Base-by-base conservation (phyloP, 2,329 filamentous ascomycete species). In the Aspergillus melleus region DNA sequence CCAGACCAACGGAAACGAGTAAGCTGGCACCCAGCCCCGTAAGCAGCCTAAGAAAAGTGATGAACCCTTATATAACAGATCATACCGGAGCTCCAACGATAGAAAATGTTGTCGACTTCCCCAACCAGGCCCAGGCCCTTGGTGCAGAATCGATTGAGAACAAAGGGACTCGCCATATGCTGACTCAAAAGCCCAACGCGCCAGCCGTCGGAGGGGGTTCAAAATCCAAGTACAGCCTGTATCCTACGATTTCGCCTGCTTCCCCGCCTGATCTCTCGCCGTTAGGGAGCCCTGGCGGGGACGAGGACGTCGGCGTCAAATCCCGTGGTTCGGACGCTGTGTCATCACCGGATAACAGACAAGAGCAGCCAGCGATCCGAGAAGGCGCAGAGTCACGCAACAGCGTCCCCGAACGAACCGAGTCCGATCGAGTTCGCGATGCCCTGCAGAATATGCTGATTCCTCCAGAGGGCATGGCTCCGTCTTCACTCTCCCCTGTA, bases 11-110 rank as follows among this genome's bases (percentile, higher is more conserved):
- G 56, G 72, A 75, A 44, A 56, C 51, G 0, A 60, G 65, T 57
- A 73, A 72, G 57, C 65, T 68, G 55, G 68, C 78, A 63, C 79
- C 79, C 42, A 92, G 86, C 68, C 88, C 91, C 16, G 86, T 89
- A 42, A 95, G 90, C 73, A 96, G 92, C 76, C 80, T 96, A 66
- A 86, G 91, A 61, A 86, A 91, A 76, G 90, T 91, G 55, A 96
- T 96, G 92, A 90, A 89, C 76, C 92, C 91, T 6, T 97, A 92
- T 73, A 78, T 96, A 16, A 70, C 66, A 6, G 73, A 76, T 29
- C 8, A 29, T n/a, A 63, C 67, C 36, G 57, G 46, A 20, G 59
- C 65, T 22, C 65, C 70, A 12, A 64, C 54, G 39, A 61, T 63
- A 20, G 56, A 58, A 57, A 61, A 67, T 52, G 59, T 60, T 30